Evolutionary conservation across 495 filamentous ascomycete genomes (phyloP), one percentile per base, ranked within the genome.

Genomic region (Lepidopterella palustris): DNA sequence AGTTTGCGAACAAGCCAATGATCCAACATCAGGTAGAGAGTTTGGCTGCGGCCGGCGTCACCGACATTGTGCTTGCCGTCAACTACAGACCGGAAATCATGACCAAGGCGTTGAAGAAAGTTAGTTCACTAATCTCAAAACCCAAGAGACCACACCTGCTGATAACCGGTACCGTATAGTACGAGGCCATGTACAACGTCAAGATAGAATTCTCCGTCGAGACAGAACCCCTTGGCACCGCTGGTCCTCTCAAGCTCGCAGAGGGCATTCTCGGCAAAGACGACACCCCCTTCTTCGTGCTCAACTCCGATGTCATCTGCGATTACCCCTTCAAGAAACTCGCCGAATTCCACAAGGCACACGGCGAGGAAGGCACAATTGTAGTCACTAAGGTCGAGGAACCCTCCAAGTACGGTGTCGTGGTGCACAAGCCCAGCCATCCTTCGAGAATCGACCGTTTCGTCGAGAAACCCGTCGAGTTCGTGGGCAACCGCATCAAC

Each of bases 361-460:
- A 99, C 74, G 93, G 93, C 42, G 82, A 96, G 45, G 93, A 99
- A 77, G 93, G 93, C 66, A 99, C 93, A 60, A 99, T 99, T 70
- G 89, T 97, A 24, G 93, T 99, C 55, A 99, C 93, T 68, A 99
- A 99, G 79, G 93, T 99, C 8, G 93, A 99, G 73, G 95, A 99
- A 78, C 93, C 93, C 24, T 95, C 89, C 63, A 99, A 99, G 77
- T 99, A 97, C 74, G 93, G 93, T 82, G 93, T 99, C 58, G 83
- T 99, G 20, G 93, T 99, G 21, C 93, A 99, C 84, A 95, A 96
- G 79, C 92, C 92, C 55, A 86, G 83, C 77, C 90, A 96, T 74
- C 76, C 90, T 31, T 88, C 90, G 15, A 86, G 89, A 68, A 97
- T 99, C 74, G 93, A 99, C 77, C 89, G 93, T 59, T 99, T 99